Base-by-base conservation (phyloP, 2,329 filamentous ascomycete species). In the Botrytis elliptica region DNA sequence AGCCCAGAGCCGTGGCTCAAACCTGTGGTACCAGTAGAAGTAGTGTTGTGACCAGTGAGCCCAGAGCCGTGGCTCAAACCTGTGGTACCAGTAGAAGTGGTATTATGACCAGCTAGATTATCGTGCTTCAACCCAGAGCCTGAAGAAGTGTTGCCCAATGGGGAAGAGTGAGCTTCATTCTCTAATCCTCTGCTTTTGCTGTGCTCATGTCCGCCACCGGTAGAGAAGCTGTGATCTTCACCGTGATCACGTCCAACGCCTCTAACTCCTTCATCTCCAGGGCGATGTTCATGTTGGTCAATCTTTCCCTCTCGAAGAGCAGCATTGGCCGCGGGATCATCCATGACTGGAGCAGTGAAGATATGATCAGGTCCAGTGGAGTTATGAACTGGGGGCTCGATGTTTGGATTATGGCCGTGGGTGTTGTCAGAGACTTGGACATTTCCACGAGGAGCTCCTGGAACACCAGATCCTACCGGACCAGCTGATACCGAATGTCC, bases 391-490 rank as follows among this genome's bases (percentile, higher is more conserved):
- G 66, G 66, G 36, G 8, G 49, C 4, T 68, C 66, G 20, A 25
- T 10, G 16, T 49, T 55, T 29, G 66, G 22, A 12, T 42, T 55
- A n/a, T 68, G n/a, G 7, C 65, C 36, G 18, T 68, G 36, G 9
- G 49, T 68, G n/a, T 68, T 68, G 36, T 68, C 46, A 18, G 36
- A 29, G 5, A 67, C 44, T 63, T 71, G 59, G n/a, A 68, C 49
- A 49, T 72, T 72, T 38, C 63, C 70, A 5, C 70, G 64, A n/a
- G 73, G 68, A 25, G 63, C 62, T 20, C 70, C 69, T 22, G 63
- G 59, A 38, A 71, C 69, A 38, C 73, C 73, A 33, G 40, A 38
- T 44, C 69, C 73, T 57, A 64, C 36, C 5, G 60, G 22, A 36
- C 60, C 46, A 38, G 69, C 16, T 40, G 33, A n/a, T 60, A 18